Evolutionary conservation across 2,329 filamentous ascomycete species (phyloP).

Genomic region (Aspergillus glaucus): DNA sequence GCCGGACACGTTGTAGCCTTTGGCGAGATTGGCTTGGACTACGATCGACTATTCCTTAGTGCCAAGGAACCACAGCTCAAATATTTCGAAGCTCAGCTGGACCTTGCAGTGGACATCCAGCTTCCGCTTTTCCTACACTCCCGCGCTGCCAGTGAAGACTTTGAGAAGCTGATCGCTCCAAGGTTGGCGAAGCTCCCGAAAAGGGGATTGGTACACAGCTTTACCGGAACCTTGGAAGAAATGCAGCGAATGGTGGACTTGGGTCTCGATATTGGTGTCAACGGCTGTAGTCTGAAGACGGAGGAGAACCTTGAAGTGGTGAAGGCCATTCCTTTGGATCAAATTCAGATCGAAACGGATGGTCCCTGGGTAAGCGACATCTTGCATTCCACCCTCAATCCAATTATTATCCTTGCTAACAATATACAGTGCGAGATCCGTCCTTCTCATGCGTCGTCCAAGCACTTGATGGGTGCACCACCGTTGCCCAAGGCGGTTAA

Average conservation of each 20-base stretch:
- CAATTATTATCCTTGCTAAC: neutral
- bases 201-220: conserved; percentile 85
- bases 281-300: conserved; percentile 95
- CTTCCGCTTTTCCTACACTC: conserved; percentile 90
- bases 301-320: conserved; percentile 84
- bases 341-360: conserved; percentile 91
- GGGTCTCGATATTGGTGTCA: conserved; percentile 87
- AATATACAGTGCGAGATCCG: conserved; percentile 71
- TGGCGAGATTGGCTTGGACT: conserved; percentile 94
- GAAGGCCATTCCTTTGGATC: conserved; percentile 66
- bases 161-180: conserved; percentile 63
- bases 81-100: conserved; percentile 77
- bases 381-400: neutral
- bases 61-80: conserved; percentile 72
- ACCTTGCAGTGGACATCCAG: conserved; percentile 68
- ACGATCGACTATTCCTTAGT: conserved; percentile 81
- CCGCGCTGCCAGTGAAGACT: conserved; percentile 78
- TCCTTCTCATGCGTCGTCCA: conserved; percentile 77
- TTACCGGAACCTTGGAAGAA: conserved; percentile 81
- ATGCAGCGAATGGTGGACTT: conserved; percentile 73
- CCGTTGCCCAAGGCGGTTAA: conserved; percentile 77
- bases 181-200: conserved; percentile 61
- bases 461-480: conserved; percentile 63
- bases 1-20: conserved; percentile 66
- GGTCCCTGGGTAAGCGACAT: conserved; percentile 63